Conservation (phyloP, 2,329 filamentous ascomycete genomes). For the Rutstroemia sydowiana region DNA sequence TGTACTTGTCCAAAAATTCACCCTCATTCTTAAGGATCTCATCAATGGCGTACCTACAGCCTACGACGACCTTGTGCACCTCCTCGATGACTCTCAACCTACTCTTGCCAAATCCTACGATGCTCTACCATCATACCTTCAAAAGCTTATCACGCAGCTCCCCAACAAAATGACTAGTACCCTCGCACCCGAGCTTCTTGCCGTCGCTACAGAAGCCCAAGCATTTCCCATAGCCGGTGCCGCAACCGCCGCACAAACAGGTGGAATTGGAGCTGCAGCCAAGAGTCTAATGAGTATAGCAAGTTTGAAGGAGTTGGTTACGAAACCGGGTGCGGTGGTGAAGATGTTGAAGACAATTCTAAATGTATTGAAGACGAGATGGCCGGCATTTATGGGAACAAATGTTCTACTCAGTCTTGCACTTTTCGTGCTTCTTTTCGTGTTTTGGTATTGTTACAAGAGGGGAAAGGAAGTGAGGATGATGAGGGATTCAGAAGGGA, state of each 20-base stretch:
- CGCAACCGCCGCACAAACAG: conserved; percentile 13
- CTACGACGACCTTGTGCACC: conserved; percentile 70
- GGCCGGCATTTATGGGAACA: conserved; percentile 84
- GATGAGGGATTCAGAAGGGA: conserved; percentile 22
- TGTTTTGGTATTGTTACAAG: conserved; percentile 98
- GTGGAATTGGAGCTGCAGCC: conserved; percentile 45
- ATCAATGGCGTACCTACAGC: conserved; percentile 90
- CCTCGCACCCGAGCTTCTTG: conserved; percentile 75
- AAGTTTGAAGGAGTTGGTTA: conserved; percentile 69
- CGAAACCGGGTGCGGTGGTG: conserved; percentile 79
- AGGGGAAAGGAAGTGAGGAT: conserved; percentile 80
- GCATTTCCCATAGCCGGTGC: conserved; percentile 14
- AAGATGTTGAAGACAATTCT: conserved; percentile 85
- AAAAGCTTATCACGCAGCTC: conserved; percentile 79
- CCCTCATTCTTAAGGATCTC: conserved; percentile 83
- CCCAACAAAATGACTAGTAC: conserved; percentile 72
- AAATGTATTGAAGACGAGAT: conserved; percentile 76
- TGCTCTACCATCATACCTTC: conserved; percentile 67
- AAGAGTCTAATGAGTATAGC: conserved; percentile 59
- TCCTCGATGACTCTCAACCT: conserved; percentile 55
- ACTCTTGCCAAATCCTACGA: conserved; percentile 53
- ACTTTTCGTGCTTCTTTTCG: conserved; percentile 75
- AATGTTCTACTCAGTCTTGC: conserved; percentile 88
- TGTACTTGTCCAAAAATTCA: conserved; percentile 76
- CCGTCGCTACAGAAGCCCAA: conserved; percentile 68